phyloP scores from a whole-genome alignment of 805 yeast species.

The Ogataea chonburiensis region DNA sequence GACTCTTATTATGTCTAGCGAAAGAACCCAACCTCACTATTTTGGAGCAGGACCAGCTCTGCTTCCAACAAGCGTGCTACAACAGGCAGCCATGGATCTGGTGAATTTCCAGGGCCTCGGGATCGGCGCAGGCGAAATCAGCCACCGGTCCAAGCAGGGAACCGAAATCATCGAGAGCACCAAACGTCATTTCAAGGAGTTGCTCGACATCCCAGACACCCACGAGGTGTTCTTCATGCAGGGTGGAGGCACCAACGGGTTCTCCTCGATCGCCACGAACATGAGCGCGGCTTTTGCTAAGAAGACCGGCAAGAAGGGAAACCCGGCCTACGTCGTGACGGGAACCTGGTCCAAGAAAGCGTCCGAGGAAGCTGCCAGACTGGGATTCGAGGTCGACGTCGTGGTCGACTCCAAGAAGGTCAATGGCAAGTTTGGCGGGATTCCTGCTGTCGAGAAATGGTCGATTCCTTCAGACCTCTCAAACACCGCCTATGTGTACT shows the following conservation, averaged over 20 bases:
- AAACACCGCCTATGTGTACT: slow-evolving; percentile 79
- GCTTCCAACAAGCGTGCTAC: slow-evolving; percentile 78
- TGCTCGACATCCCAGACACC: slow-evolving; percentile 80
- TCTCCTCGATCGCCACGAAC: slow-evolving; percentile 83
- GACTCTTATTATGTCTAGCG: slow-evolving; percentile 44
- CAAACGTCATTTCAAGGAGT: slow-evolving; percentile 59
- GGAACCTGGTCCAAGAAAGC: slow-evolving; percentile 95
- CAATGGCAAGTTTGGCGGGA: slow-evolving; percentile 58
- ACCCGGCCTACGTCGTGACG: slow-evolving; percentile 82
- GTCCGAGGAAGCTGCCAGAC: slow-evolving; percentile 78
- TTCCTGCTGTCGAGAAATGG: slow-evolving; percentile 72
- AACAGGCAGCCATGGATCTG: slow-evolving; percentile 84
- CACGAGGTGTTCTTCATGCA: slow-evolving; percentile 94
- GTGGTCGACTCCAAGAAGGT: slow-evolving; percentile 62
- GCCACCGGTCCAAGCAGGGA: slow-evolving; percentile 91
- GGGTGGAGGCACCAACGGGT: slow-evolving; percentile 98
- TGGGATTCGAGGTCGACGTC: slow-evolving; percentile 73
- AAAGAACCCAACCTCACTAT: slow-evolving; percentile 72
- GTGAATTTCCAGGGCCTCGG: slow-evolving; percentile 67
- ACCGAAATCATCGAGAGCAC: slow-evolving; percentile 72
- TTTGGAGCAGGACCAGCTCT: slow-evolving; percentile 99
- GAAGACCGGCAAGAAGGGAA: slow-evolving; percentile 71
- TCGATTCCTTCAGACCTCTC: slow-evolving; percentile 51
- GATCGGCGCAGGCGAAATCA: slow-evolving; percentile 92
- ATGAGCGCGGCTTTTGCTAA: slow-evolving; percentile 66